These are phyloP conservation scores for Sporothrix brunneoviolacea DNA, from an alignment of 2,329 filamentous ascomycete species.

Conservation along the genomic window DNA sequence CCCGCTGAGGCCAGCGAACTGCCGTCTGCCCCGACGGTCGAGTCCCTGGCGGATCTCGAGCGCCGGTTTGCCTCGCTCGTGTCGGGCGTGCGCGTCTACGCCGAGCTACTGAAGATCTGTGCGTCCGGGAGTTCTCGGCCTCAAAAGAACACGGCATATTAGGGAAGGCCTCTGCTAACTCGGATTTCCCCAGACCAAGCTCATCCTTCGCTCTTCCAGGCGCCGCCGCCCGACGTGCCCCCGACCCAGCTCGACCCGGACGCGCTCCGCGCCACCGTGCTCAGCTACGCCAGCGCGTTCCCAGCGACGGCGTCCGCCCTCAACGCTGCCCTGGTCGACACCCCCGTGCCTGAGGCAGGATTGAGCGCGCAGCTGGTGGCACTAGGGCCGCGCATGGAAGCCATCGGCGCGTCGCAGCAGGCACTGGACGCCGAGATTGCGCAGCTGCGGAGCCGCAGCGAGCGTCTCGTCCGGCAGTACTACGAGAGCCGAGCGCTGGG, in stretches of 20 bases:
- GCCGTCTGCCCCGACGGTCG: constrained; percentile 33
- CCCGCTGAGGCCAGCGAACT: constrained; percentile 26
- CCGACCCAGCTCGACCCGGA: constrained; percentile 46
- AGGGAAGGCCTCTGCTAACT: too few species aligned
- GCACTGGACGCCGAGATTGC: constrained; percentile 57
- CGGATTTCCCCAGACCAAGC: constrained; percentile 50
- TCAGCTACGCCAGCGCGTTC: constrained; percentile 50
- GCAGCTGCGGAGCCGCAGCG: constrained; percentile 57
- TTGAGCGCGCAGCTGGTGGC: constrained; percentile 50
- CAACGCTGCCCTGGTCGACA: constrained; percentile 47
- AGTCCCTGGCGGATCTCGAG: constrained; percentile 45
- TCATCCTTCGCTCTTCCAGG: constrained; percentile 49
- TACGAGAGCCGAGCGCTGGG: constrained; percentile 66
- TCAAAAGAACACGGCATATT: too few species aligned
- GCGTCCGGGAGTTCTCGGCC: constrained; percentile 23
- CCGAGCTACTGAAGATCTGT: constrained; percentile 56
- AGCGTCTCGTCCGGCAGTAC: constrained; percentile 58
- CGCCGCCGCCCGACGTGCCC: constrained; percentile 37
- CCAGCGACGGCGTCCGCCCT: constrained; percentile 50
- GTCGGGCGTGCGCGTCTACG: constrained; percentile 48
- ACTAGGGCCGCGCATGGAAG: constrained; percentile 56
- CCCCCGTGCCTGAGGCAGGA: constrained; percentile 48
- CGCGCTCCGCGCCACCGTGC: constrained; percentile 47
- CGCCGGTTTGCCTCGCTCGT: constrained; percentile 45
- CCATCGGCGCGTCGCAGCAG: constrained; percentile 52